phyloP scores from a whole-genome alignment of 2,329 filamentous ascomycete species.

The Endoconidiophora polonica region DNA sequence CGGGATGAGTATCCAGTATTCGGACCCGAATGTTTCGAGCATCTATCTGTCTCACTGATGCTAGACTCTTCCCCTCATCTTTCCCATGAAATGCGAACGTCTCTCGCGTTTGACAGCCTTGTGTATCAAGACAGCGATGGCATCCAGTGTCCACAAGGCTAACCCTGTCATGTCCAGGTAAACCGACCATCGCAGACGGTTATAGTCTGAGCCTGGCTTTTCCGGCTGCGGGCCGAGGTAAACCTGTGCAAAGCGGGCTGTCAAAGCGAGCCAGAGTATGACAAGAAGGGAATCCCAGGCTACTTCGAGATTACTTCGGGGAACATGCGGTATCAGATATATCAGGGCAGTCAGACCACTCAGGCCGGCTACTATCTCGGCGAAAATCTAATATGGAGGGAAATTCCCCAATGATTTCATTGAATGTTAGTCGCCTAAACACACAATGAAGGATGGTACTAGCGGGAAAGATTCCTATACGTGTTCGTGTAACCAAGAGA shows the following conservation, averaged over 20 bases:
- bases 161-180: slow-evolving; percentile 9
- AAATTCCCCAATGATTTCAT: too few relatives aligned
- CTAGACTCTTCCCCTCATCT: neutral
- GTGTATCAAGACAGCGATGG: slow-evolving; percentile 6
- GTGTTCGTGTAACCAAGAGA: neutral
- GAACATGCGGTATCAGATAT: slow-evolving; percentile 11
- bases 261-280: slow-evolving; percentile 10
- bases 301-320: slow-evolving; percentile 6
- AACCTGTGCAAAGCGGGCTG: slow-evolving; percentile 6
- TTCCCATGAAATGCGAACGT: neutral
- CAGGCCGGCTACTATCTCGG: slow-evolving; percentile 8
- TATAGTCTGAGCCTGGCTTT: slow-evolving; percentile 8
- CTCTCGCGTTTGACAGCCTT: slow-evolving; percentile 6
- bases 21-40: too few relatives aligned
- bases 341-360: slow-evolving; percentile 8
- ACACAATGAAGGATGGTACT: too few relatives aligned
- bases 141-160: slow-evolving; percentile 9
- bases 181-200: slow-evolving; percentile 10
- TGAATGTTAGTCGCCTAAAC: too few relatives aligned
- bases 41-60: too few relatives aligned
- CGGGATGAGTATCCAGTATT: too few relatives aligned
- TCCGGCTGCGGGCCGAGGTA: slow-evolving; percentile 8
- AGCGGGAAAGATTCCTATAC: too few relatives aligned
- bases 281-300: slow-evolving; percentile 10
- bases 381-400: slow-evolving; percentile 1